A percentile compares a stretch with the other conserved stretches of the same genome.
Evolutionary conservation across 176 grass and related monocot species (phyloP).

Genomic region (Oryza brachyantha): DNA sequence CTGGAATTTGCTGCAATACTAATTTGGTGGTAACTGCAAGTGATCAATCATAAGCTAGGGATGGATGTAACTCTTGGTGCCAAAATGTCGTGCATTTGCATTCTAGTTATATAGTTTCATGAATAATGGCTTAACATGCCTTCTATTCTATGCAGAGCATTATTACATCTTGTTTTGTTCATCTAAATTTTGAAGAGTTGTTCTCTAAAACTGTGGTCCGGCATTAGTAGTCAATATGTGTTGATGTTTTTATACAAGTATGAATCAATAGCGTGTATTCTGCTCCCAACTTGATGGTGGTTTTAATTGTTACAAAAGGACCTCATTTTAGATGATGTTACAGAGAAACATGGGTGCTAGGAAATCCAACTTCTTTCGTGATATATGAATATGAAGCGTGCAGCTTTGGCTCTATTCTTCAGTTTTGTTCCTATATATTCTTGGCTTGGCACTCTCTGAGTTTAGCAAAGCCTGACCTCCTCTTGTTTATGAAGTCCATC

Average conservation of each 20-base stretch:
- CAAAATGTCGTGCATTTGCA: neutral
- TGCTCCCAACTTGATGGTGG: neutral
- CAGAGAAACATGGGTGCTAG: neutral
- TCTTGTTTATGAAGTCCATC: neutral
- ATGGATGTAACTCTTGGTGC: neutral
- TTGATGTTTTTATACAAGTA: neutral
- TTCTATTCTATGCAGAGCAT: neutral
- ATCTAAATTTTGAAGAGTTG: neutral
- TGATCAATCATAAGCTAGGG: neutral
- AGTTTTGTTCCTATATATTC: neutral
- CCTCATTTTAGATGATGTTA: too few relatives aligned
- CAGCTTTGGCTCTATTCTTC: neutral
- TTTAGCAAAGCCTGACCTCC: neutral
- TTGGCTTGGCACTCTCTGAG: neutral
- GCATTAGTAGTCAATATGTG: neutral
- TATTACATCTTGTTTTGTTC: neutral
- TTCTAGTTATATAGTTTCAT: too few relatives aligned
- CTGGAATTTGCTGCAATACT: neutral
- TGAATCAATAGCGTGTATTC: neutral
- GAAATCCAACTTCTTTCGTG: neutral
- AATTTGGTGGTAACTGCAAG: neutral
- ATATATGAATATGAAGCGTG: neutral
- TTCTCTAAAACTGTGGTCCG: neutral
- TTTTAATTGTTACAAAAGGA: neutral
- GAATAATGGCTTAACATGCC: neutral